phyloP scores from a whole-genome alignment of 2,329 filamentous ascomycete species.

The Diaporthe vexans region DNA sequence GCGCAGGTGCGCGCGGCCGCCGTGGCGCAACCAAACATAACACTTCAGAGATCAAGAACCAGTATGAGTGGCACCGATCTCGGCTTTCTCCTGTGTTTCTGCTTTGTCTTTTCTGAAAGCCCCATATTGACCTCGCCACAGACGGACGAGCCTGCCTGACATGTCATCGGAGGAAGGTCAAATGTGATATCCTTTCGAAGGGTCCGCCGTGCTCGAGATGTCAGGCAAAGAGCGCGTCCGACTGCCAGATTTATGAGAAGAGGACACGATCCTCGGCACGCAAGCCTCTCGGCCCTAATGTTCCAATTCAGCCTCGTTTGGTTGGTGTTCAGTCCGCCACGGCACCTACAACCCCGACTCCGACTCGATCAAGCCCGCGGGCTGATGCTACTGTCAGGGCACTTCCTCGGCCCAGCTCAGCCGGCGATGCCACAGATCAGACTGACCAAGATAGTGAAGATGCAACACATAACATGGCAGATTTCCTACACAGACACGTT shows the following conservation, averaged over 20 bases:
- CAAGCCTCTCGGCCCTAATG: background rate
- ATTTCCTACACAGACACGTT: constrained; percentile 1
- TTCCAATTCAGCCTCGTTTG: constrained; percentile 9
- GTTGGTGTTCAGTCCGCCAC: background rate
- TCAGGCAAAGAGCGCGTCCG: background rate
- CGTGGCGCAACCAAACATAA: background rate
- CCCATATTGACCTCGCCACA: background rate
- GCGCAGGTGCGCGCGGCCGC: background rate
- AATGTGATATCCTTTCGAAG: background rate
- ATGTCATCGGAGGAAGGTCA: constrained; percentile 5
- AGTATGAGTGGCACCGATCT: constrained; percentile 13
- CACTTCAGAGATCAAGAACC: constrained; percentile 1
- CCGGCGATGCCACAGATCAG: background rate
- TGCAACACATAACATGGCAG: constrained; percentile 4
- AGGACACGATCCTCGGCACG: background rate
- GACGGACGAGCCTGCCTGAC: constrained; percentile 4
- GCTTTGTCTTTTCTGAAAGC: background rate
- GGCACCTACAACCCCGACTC: background rate
- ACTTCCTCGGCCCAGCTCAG: background rate
- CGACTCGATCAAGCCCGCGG: background rate
- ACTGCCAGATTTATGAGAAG: constrained; percentile 10
- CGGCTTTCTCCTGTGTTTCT: background rate
- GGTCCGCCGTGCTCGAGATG: constrained; percentile 10
- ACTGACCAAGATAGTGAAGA: constrained; percentile 1
- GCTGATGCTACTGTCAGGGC: too few relatives aligned